Evolutionary conservation across 192 early-diverging fungal genomes (phyloP).

Genomic region (Coemansia sp.): DNA sequence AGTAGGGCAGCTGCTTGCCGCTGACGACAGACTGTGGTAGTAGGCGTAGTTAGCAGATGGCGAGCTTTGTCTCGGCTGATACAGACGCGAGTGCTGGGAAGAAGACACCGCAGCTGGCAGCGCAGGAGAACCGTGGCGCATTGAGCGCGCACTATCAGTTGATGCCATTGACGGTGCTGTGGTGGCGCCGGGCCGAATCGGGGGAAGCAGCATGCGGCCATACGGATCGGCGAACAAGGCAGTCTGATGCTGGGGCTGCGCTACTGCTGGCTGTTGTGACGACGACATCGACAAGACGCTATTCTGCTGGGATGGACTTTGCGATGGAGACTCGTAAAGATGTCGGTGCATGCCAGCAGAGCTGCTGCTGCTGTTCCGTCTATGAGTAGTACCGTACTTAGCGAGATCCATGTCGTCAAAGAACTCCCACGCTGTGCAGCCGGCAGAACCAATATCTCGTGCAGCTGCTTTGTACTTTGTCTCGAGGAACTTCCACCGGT

Average conservation of each 20-base stretch:
- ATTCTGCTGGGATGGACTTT: conserved; percentile 4
- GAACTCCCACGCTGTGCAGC: conserved; percentile 50
- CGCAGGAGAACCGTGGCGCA: not conserved
- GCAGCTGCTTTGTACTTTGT: conserved; percentile 48
- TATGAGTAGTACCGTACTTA: conserved; percentile 26
- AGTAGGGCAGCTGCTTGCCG: not conserved
- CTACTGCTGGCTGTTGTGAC: not conserved
- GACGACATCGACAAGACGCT: not conserved
- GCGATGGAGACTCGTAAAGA: conserved; percentile 5
- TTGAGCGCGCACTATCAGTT: not conserved
- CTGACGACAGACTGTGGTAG: not conserved
- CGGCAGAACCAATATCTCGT: conserved; percentile 19
- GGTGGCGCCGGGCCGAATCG: conserved; percentile 28
- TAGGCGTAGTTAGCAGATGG: not conserved
- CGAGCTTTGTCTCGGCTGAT: not conserved
- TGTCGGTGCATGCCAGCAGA: not conserved
- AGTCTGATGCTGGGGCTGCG: not conserved
- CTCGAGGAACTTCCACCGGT: conserved; percentile 57
- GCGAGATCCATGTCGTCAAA: conserved; percentile 52
- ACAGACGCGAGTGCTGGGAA: not conserved
- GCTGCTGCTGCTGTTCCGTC: conserved; percentile 20
- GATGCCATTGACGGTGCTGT: not conserved
- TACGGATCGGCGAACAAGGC: conserved; percentile 36
- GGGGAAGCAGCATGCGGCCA: conserved; percentile 44
- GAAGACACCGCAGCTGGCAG: conserved; percentile 2